A percentile compares a stretch with the other conserved stretches of the same genome.
Evolutionary conservation across 345 rosid genomes (phyloP).

Genomic region (Populus nigra): DNA sequence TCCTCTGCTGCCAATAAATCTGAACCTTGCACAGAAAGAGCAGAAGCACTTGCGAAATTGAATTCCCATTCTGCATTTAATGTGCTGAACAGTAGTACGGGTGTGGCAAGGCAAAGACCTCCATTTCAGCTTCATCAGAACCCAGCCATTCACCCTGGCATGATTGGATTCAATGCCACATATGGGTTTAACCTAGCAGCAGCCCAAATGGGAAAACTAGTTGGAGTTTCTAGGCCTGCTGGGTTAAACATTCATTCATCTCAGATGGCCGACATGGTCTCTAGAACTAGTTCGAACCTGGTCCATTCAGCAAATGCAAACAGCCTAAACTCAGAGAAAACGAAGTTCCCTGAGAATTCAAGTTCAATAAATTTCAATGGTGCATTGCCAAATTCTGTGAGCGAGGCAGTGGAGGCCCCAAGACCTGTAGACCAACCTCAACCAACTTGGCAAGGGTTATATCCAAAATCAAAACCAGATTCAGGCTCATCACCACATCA

Average conservation of each 20-base stretch:
- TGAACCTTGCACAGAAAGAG: conserved; percentile 28
- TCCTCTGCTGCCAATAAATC: conserved; percentile 21
- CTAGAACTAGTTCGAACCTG: conserved; percentile 21
- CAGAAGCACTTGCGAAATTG: conserved; percentile 18
- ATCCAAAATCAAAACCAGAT: conserved; percentile 56
- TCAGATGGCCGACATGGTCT: conserved; percentile 23
- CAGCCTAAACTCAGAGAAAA: conserved; percentile 21
- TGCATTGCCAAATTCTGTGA: conserved; percentile 21
- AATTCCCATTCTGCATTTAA: conserved; percentile 16
- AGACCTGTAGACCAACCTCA: conserved; percentile 57
- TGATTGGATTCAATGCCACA: conserved; percentile 43
- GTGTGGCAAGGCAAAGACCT: conserved; percentile 29
- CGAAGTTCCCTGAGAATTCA: conserved; percentile 21
- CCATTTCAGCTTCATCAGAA: conserved; percentile 25
- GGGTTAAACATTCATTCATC: conserved; percentile 34
- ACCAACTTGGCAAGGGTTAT: conserved; percentile 56
- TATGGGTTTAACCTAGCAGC: conserved; percentile 36
- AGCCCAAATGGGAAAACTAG: conserved; percentile 35
- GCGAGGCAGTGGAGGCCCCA: conserved; percentile 8
- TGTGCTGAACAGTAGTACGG: conserved; percentile 15
- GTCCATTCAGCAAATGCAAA: conserved; percentile 16
- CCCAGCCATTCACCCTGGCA: conserved; percentile 22
- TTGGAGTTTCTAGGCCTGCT: conserved; percentile 24
- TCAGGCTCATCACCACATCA: conserved; percentile 54
- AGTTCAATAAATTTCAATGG: conserved; percentile 1